These are phyloP conservation scores for Vitis vinifera DNA, from an alignment of 164 flowering plant species.

Conservation along the genomic window DNA sequence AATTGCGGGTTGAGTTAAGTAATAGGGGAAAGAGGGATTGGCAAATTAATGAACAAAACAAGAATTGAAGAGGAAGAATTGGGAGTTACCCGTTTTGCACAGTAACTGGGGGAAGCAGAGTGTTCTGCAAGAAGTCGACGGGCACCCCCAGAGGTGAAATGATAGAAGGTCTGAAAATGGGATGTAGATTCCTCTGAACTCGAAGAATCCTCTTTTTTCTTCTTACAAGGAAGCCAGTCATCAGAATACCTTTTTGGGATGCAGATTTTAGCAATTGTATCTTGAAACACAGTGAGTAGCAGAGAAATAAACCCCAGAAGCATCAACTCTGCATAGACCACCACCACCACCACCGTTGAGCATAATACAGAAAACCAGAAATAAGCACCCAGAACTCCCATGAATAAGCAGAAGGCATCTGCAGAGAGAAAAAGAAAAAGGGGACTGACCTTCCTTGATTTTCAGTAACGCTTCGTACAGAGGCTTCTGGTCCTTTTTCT, in stretches of 20 bases:
- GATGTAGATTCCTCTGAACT: not conserved
- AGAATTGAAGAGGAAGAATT: too few species aligned
- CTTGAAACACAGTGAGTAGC: constrained; percentile 57
- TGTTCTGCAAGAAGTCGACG: constrained; percentile 42
- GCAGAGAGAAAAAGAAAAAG: not conserved
- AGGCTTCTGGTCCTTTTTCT: constrained; percentile 69
- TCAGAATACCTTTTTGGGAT: constrained; percentile 31
- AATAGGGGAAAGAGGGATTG: too few species aligned
- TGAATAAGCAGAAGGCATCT: not conserved
- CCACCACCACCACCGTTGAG: not conserved
- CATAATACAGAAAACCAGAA: not conserved
- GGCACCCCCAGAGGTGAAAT: constrained; percentile 7
- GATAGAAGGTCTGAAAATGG: constrained; percentile 24
- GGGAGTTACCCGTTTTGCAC: constrained; percentile 20
- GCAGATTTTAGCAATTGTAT: constrained; percentile 45
- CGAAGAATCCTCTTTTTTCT: not conserved
- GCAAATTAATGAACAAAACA: too few species aligned
- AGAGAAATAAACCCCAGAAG: constrained; percentile 82
- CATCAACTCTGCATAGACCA: constrained; percentile 69
- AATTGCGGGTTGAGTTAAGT: too few species aligned
- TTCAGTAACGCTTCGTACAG: constrained; percentile 77
- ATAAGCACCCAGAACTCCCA: not conserved
- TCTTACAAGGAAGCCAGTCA: constrained; percentile 60
- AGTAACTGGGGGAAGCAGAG: constrained; percentile 14
- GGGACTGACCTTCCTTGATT: constrained; percentile 68